Conservation (phyloP, 352 stramenopile species). For the Globisporangium carolinianum region DNA sequence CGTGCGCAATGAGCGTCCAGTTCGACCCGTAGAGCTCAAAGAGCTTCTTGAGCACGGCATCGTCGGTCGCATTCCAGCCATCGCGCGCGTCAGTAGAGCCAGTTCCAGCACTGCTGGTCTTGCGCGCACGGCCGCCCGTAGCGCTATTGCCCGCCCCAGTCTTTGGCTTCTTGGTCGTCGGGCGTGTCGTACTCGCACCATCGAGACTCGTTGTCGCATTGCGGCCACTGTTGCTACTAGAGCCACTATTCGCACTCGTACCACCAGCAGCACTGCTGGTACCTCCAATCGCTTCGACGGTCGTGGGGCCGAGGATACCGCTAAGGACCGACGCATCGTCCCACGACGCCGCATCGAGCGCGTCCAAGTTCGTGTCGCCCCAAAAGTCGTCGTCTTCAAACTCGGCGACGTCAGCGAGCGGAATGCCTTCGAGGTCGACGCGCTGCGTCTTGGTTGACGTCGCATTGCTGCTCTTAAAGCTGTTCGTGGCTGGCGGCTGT, state of each 20-base stretch:
- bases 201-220: slow-evolving; percentile 13
- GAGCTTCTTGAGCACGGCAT: slow-evolving; percentile 76
- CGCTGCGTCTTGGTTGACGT: slow-evolving; percentile 59
- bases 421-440: slow-evolving; percentile 72
- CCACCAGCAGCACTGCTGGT: not conserved
- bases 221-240: slow-evolving; percentile 10
- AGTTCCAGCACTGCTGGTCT: slow-evolving; percentile 19
- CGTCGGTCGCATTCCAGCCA: slow-evolving; percentile 64
- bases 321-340: slow-evolving; percentile 68
- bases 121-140: slow-evolving; percentile 20
- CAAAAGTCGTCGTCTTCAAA: slow-evolving; percentile 84
- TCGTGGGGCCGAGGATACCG: slow-evolving; percentile 39
- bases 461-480: not conserved
- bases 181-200: slow-evolving; percentile 16
- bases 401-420: slow-evolving; percentile 56
- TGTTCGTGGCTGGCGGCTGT: slow-evolving; percentile 16
- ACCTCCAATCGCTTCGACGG: slow-evolving; percentile 18
- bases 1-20: slow-evolving; percentile 83
- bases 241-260: slow-evolving; percentile 6
- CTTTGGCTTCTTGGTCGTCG: slow-evolving; percentile 58
- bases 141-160: slow-evolving; percentile 8
- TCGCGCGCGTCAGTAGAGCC: slow-evolving; percentile 16
- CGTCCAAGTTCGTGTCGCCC: slow-evolving; percentile 83
- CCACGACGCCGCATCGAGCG: slow-evolving; percentile 76
- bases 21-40: slow-evolving; percentile 84